Evolutionary conservation across 202 grass and related monocot species (phyloP), one percentile per base, ranked within the genome.

Genomic region (Panicum hallii): DNA sequence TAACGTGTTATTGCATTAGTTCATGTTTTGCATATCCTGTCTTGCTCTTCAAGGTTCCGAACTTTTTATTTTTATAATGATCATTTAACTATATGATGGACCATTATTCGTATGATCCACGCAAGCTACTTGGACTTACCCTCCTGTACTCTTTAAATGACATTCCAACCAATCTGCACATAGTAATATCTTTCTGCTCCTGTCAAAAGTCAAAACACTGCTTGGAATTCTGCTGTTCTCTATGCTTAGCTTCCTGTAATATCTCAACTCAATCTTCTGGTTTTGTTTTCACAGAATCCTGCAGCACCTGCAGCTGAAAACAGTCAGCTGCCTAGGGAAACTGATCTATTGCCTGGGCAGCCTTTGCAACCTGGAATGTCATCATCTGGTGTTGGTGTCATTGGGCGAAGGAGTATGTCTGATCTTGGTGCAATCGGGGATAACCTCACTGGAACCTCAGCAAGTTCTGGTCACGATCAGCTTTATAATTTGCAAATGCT

Each of bases 381-480:
- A 60, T 86, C 91, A 72, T 89, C 87, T 81, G 91, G 84, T 73
- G 90, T 90, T 70, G 97, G 97, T 73, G 92, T 99, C 75, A 97
- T 99, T 60, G 93, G 97, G 45, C 88, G 97, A 77, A 97, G 97
- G 89, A 99, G 97, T 89, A 67, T 83, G 63, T 69, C 86, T 76
- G 97, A 99, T 72, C 88, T 98, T 83, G 93, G 95, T 82, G 81
- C 93, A 56, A 95, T 95, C 61, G 95, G 95, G 38, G 93, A 98
- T 86, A 93, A 90, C 83, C 80, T 98, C 63, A 92, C 83, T 46
- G 90, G 83, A 44, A 50, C 80, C 63, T 75, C 74, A 41, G 88
- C 80, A 63, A 85, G 52, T 82, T 90, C 90, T 80, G 78, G 77
- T 49, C 94, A 94, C 4, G 93, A 99, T 89, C 90, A 85, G 17